These are phyloP conservation scores for Solanum sejunctum DNA, from an alignment of 257 asterid genomes.

Conservation along the genomic window DNA sequence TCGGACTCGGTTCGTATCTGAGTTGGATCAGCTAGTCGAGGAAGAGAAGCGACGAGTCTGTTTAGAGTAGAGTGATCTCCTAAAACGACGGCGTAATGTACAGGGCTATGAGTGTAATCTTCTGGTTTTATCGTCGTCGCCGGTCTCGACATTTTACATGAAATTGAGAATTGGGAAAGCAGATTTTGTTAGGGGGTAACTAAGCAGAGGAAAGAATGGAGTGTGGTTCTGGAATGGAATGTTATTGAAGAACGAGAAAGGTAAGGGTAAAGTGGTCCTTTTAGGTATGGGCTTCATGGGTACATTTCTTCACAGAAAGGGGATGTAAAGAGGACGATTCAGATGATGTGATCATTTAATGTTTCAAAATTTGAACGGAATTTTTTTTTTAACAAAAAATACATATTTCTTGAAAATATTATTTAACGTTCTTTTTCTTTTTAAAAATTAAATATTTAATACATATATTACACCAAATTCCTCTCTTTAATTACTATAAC, in stretches of 20 bases:
- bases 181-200: not conserved
- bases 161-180: not conserved
- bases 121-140: conserved; percentile 46
- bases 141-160: conserved; percentile 36
- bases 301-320: not conserved
- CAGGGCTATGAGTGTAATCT: conserved; percentile 64
- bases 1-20: conserved; percentile 43
- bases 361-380: not conserved
- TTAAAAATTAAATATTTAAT: no score
- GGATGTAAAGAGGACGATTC: not conserved
- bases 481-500: no score
- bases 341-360: not conserved
- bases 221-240: conserved; percentile 9
- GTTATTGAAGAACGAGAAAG: conserved; percentile 9
- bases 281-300: not conserved
- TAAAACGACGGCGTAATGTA: conserved; percentile 73
- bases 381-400: not conserved
- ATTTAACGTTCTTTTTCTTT: no score
- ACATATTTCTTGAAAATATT: not conserved
- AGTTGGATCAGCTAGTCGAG: conserved; percentile 40
- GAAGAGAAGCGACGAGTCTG: conserved; percentile 44
- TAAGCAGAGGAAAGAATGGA: not conserved
- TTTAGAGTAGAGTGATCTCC: conserved; percentile 51
- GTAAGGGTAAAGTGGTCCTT: conserved; percentile 5
- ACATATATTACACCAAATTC: no score